phyloP scores from a whole-genome alignment of 2,329 filamentous ascomycete genomes.

The Xylariaceae sp. region DNA sequence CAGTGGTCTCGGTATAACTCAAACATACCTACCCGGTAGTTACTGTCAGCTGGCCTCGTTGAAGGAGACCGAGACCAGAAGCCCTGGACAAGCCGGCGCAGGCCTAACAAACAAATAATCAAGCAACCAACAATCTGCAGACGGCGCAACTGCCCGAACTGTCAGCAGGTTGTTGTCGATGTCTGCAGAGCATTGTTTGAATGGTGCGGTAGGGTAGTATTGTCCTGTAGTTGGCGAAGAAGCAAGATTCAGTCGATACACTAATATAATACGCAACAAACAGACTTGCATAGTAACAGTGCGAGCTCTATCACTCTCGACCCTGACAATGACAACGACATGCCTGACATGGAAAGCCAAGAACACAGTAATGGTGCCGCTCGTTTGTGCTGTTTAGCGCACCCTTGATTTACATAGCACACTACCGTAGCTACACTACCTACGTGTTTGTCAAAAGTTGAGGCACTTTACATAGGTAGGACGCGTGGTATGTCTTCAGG shows the following conservation, averaged over 20 bases:
- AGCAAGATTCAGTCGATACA: conserved; percentile 3
- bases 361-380: background rate
- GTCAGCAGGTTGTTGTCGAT: background rate
- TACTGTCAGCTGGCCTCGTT: conserved; percentile 4
- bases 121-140: background rate
- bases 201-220: conserved; percentile 5
- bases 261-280: conserved; percentile 10
- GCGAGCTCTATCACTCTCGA: background rate
- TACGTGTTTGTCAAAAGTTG: background rate
- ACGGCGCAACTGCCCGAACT: conserved; percentile 9
- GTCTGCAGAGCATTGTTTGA: conserved; percentile 9
- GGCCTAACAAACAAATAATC: conserved; percentile 20
- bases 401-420: background rate
- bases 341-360: conserved; percentile 9
- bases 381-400: background rate
- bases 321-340: too few relatives aligned
- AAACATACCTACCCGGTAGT: background rate
- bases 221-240: background rate
- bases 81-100: conserved; percentile 1
- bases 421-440: background rate
- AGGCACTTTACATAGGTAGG: background rate
- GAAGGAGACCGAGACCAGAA: conserved; percentile 15
- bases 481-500: background rate
- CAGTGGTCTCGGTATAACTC: background rate
- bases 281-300: conserved; percentile 17